Conservation (phyloP, 2,329 filamentous ascomycete genomes). For the Trichophyton schoenleinii region DNA sequence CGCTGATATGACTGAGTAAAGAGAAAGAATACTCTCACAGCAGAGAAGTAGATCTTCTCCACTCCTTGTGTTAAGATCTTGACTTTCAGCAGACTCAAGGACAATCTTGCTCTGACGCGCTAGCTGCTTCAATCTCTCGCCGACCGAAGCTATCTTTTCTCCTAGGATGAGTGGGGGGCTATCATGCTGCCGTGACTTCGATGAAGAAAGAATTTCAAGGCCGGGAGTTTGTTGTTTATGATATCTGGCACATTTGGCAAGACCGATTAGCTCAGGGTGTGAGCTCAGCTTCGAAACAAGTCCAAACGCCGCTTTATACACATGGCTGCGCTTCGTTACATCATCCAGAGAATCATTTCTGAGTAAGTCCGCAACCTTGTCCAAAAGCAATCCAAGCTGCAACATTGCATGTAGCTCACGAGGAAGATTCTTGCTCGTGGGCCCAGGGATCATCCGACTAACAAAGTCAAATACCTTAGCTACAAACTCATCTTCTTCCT, state of each 20-base stretch:
- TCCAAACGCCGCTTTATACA: slow-evolving; percentile 31
- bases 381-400: slow-evolving; percentile 25
- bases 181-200: background rate
- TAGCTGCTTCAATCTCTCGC: slow-evolving; percentile 18
- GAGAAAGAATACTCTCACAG: slow-evolving; percentile 21
- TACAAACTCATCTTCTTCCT: slow-evolving; percentile 18
- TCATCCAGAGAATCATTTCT: slow-evolving; percentile 33
- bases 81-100: slow-evolving; percentile 14
- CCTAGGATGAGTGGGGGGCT: slow-evolving; percentile 8
- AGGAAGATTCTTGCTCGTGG: slow-evolving; percentile 17
- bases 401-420: slow-evolving; percentile 23
- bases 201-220: slow-evolving; percentile 24
- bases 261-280: slow-evolving; percentile 21
- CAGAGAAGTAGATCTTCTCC: slow-evolving; percentile 23
- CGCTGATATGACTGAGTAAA: slow-evolving; percentile 18
- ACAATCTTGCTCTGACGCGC: slow-evolving; percentile 24
- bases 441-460: slow-evolving; percentile 8
- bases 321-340: slow-evolving; percentile 18
- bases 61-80: slow-evolving; percentile 16
- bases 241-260: slow-evolving; percentile 25
- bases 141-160: slow-evolving; percentile 9
- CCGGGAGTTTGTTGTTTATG: slow-evolving; percentile 25
- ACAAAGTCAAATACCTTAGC: slow-evolving; percentile 18
- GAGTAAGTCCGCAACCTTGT: slow-evolving; percentile 28
- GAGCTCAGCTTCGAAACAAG: slow-evolving; percentile 28